phyloP scores from a whole-genome alignment of 2,329 filamentous ascomycete genomes.

The Trichophyton mentagrophytes region DNA sequence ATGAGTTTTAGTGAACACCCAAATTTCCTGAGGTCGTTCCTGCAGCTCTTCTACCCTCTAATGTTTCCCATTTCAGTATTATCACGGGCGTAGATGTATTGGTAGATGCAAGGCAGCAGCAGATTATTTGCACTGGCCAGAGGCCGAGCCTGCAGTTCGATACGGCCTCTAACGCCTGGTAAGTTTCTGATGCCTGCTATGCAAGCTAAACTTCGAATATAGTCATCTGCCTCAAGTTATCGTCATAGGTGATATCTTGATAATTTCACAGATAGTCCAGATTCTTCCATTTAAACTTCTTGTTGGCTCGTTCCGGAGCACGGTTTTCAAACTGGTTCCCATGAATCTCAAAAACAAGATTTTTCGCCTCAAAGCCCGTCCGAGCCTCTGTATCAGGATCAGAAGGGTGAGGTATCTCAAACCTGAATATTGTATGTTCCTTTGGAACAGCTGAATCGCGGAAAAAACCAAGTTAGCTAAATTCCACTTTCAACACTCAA shows the following conservation, averaged over 20 bases:
- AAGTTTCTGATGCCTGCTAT: neutral
- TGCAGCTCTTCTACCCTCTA: neutral
- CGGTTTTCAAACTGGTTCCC: slow-evolving; percentile 78
- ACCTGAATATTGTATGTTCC: slow-evolving; percentile 72
- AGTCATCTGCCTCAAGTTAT: too few species aligned
- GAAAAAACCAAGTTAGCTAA: slow-evolving; percentile 7
- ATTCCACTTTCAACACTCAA: slow-evolving; percentile 3
- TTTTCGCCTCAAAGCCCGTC: slow-evolving; percentile 16
- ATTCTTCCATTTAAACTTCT: slow-evolving; percentile 82
- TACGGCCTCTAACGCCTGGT: neutral
- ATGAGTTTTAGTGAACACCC: neutral
- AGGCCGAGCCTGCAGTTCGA: neutral
- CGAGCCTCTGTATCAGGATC: neutral
- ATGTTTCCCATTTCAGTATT: neutral
- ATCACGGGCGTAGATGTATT: too few species aligned
- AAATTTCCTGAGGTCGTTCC: neutral
- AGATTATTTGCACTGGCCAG: neutral
- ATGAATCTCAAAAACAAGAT: slow-evolving; percentile 68
- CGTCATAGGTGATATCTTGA: neutral
- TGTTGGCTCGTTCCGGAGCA: slow-evolving; percentile 72
- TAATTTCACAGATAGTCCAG: slow-evolving; percentile 53
- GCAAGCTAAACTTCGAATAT: neutral
- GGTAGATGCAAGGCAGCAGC: neutral
- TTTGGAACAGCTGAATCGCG: slow-evolving; percentile 56
- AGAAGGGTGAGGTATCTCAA: slow-evolving; percentile 48